Conservation (phyloP, 2,329 filamentous ascomycete species). For the Canariomyces notabilis region DNA sequence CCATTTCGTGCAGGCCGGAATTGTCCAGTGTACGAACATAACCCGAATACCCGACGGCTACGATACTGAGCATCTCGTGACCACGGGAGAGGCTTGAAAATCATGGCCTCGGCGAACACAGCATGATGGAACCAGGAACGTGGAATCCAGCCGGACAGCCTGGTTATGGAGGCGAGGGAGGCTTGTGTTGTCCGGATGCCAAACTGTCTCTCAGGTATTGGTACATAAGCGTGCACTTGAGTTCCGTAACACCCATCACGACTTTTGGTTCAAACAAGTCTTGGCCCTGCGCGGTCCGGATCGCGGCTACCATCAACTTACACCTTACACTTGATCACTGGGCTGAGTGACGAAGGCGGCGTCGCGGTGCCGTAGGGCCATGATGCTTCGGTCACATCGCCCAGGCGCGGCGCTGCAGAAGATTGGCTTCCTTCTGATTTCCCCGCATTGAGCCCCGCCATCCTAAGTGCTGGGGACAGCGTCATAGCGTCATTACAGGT, state of each 20-base stretch:
- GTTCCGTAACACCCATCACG: slow-evolving; percentile 2
- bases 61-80: too few relatives aligned
- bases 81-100: too few relatives aligned
- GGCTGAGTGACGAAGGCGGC: slow-evolving; percentile 18
- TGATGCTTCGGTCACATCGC: neutral
- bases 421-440: slow-evolving; percentile 1
- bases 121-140: slow-evolving; percentile 4
- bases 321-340: too few relatives aligned
- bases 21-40: too few relatives aligned
- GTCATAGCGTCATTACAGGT: neutral
- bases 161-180: too few relatives aligned
- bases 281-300: slow-evolving; percentile 13
- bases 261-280: slow-evolving; percentile 1
- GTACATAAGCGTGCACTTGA: too few relatives aligned
- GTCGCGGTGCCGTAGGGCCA: too few relatives aligned
- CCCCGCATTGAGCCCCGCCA: slow-evolving; percentile 5
- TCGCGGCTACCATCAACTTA: neutral
- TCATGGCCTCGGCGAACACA: too few relatives aligned
- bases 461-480: neutral
- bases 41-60: too few relatives aligned
- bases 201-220: too few relatives aligned
- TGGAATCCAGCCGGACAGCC: neutral
- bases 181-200: too few relatives aligned
- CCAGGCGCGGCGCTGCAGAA: slow-evolving; percentile 4
- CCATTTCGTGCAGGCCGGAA: neutral